phyloP scores from a whole-genome alignment of 495 filamentous ascomycete species.

The Bacidia gigantensis region DNA sequence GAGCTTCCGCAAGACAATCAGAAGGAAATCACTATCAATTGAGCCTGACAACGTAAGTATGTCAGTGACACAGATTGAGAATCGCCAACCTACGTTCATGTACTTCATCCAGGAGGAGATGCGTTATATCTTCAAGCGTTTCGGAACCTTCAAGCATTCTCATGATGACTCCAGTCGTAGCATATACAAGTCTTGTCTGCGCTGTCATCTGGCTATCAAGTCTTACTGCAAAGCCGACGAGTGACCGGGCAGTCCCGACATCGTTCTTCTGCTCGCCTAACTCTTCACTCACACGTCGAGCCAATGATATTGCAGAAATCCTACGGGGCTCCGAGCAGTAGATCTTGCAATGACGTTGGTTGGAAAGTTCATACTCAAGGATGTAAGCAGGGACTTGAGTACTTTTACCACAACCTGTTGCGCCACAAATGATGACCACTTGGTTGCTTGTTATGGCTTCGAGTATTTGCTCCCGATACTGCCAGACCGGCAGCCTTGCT shows the following conservation, averaged over 20 bases:
- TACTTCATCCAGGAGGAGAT: slow-evolving; percentile 88
- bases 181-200: slow-evolving; percentile 75
- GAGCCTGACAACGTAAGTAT: background rate
- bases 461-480: slow-evolving; percentile 63
- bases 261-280: slow-evolving; percentile 73
- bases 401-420: slow-evolving; percentile 94
- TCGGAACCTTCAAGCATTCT: slow-evolving; percentile 86
- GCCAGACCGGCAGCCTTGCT: slow-evolving; percentile 76
- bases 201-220: slow-evolving; percentile 73
- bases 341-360: slow-evolving; percentile 72
- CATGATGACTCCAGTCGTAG: slow-evolving; percentile 80
- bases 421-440: slow-evolving; percentile 81
- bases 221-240: slow-evolving; percentile 88
- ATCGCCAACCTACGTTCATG: slow-evolving; percentile 43
- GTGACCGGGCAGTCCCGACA: slow-evolving; percentile 64
- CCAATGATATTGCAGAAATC: slow-evolving; percentile 90
- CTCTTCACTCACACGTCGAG: slow-evolving; percentile 83
- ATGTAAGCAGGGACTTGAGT: slow-evolving; percentile 91
- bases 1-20: slow-evolving; percentile 77
- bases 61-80: background rate
- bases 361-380: slow-evolving; percentile 70
- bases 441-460: slow-evolving; percentile 58
- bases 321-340: slow-evolving; percentile 93
- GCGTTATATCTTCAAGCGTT: slow-evolving; percentile 74
- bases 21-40: slow-evolving; percentile 89